These are phyloP conservation scores for Globisporangium abappressorium DNA, from an alignment of 352 stramenopile genomes.

Conservation along the genomic window DNA sequence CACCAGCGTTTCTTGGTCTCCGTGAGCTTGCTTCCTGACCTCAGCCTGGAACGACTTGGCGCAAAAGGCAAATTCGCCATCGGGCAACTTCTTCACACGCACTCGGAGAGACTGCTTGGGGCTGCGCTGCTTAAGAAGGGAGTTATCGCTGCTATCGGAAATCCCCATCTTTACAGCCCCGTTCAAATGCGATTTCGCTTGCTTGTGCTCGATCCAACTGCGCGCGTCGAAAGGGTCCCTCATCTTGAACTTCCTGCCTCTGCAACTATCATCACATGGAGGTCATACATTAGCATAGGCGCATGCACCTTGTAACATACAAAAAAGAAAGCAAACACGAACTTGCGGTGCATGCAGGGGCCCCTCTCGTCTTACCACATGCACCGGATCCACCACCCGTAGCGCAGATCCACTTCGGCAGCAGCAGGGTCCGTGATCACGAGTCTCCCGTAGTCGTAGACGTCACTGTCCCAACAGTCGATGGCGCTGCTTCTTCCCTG, in stretches of 20 bases:
- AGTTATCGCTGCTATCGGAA: not conserved
- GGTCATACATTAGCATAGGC: not conserved
- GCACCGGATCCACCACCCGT: slow-evolving; percentile 52
- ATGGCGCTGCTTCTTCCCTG: not conserved
- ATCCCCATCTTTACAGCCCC: slow-evolving; percentile 14
- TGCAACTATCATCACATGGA: slow-evolving; percentile 23
- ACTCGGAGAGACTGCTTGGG: slow-evolving; percentile 1
- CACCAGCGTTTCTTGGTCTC: slow-evolving; percentile 30
- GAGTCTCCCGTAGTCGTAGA: slow-evolving; percentile 53
- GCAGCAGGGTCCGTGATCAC: slow-evolving; percentile 36
- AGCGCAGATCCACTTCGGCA: slow-evolving; percentile 39
- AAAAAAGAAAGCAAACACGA: not conserved
- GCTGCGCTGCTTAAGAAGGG: not conserved
- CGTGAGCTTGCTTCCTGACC: slow-evolving; percentile 21
- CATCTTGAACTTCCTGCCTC: slow-evolving; percentile 34
- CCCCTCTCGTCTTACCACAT: slow-evolving; percentile 22
- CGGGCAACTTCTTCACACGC: not conserved
- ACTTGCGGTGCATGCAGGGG: not conserved
- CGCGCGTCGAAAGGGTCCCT: slow-evolving; percentile 18
- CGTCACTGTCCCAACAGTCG: slow-evolving; percentile 26
- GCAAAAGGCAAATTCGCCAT: slow-evolving; percentile 11
- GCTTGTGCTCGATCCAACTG: slow-evolving; percentile 33
- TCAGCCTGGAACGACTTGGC: slow-evolving; percentile 23
- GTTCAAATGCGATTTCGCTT: slow-evolving; percentile 19
- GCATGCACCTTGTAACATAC: not conserved